Evolutionary conservation across 306 rosid species (phyloP).

Genomic region (Styphnolobium japonicum): DNA sequence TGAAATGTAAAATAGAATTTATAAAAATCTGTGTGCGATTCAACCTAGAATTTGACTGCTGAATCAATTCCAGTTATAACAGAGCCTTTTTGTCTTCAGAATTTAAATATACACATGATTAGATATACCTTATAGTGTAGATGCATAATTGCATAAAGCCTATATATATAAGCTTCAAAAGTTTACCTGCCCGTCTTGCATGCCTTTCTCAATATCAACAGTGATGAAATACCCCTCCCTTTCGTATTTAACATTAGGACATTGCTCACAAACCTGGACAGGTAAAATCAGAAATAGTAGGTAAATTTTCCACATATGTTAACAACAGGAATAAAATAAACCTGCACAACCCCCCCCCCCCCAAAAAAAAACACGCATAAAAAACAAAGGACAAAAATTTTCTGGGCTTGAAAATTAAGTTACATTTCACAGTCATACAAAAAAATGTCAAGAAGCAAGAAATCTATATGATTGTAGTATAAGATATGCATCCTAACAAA

Average conservation of each 20-base stretch:
- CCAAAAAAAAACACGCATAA: neutral
- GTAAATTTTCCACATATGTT: neutral
- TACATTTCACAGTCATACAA: neutral
- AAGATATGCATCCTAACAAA: neutral
- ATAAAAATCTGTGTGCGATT: neutral
- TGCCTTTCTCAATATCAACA: conserved; percentile 97
- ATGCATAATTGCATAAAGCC: conserved; percentile 3
- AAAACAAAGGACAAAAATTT: neutral
- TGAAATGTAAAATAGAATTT: neutral
- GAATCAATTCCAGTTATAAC: neutral
- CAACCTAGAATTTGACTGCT: neutral
- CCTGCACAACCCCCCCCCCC: neutral
- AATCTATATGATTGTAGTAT: neutral
- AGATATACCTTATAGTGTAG: neutral
- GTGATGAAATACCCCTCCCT: conserved; percentile 91
- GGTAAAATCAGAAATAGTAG: conserved; percentile 12
- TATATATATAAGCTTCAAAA: conserved; percentile 5
- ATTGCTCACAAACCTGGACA: conserved; percentile 92
- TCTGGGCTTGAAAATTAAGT: neutral
- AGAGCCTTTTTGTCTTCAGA: neutral
- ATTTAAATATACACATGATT: neutral
- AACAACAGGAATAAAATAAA: neutral
- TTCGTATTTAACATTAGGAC: conserved; percentile 87
- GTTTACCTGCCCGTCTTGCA: conserved; percentile 98
- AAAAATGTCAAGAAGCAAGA: conserved; percentile 11